phyloP scores from a whole-genome alignment of 345 rosid genomes.

The Viola odorata region DNA sequence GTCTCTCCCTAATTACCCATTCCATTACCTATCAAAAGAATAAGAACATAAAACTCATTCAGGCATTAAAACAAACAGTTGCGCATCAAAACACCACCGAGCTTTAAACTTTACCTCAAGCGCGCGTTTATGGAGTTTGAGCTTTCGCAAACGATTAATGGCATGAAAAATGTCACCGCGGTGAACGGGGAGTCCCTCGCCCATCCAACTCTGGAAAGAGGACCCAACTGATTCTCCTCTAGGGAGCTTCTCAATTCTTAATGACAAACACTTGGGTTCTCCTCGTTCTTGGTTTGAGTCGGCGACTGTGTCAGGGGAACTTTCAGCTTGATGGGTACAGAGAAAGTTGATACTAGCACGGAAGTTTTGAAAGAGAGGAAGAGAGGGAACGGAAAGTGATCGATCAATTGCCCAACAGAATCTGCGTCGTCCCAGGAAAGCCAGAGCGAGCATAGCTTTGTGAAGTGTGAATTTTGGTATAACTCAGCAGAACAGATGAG shows the following conservation, averaged over 20 bases:
- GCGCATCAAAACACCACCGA: not conserved
- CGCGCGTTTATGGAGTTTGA: constrained; percentile 60
- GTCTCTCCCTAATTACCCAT: constrained; percentile 89
- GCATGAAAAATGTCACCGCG: constrained; percentile 72
- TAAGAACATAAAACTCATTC: not conserved
- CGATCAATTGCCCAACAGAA: constrained; percentile 51
- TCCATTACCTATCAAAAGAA: constrained; percentile 68
- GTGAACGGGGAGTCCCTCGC: constrained; percentile 72
- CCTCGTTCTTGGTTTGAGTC: constrained; percentile 19
- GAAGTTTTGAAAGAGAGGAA: constrained; percentile 6
- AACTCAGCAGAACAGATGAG: too few species aligned
- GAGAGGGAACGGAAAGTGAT: constrained; percentile 25
- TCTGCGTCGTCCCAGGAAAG: constrained; percentile 19
- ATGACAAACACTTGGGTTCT: constrained; percentile 50
- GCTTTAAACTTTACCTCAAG: constrained; percentile 41
- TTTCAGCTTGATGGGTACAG: constrained; percentile 21
- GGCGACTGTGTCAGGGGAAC: constrained; percentile 7
- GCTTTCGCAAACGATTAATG: constrained; percentile 74
- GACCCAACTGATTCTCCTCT: constrained; percentile 57
- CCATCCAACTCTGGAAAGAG: constrained; percentile 87
- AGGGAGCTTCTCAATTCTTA: constrained; percentile 65
- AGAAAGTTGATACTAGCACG: constrained; percentile 22
- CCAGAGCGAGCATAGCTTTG: constrained; percentile 27
- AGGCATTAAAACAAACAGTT: constrained; percentile 7
- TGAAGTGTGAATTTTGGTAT: too few species aligned